Evolutionary conservation across 2,329 filamentous ascomycete species (phyloP), one percentile per base, ranked within the genome.

Genomic region (Diaporthe nobilis): DNA sequence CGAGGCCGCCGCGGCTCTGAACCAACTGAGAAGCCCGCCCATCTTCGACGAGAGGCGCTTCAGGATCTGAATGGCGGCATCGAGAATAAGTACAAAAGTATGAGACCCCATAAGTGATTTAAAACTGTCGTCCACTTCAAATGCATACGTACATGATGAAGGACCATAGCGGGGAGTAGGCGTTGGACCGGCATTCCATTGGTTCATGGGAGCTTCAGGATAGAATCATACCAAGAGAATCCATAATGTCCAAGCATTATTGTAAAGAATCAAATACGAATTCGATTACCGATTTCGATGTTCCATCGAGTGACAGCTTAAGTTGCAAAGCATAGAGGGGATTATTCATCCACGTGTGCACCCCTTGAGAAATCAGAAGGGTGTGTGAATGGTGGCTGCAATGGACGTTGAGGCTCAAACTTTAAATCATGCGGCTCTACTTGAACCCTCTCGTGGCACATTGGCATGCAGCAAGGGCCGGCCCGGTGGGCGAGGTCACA

Each of bases 1-100:
- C 31, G 76, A 77, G 71, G 76, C 76, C 34, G 76, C 76, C 1
- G 73, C 71, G 28, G 71, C 75, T 22, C 20, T 77, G 63, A 71
- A 65, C 31, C 75, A 77, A 28, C 28, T 77, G 73, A 73, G 71
- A 20, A 73, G 44, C 10, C 71, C 71, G 25, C 57, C 61, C 10
- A n/a, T 60, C 8, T 77, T 75, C 22, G 76, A 75, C 44, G 57
- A 49, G 22, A 63, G 73, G 25, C 55, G 47, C 10, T 77, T 73
- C 47, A 58, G 51, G 42, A 47, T 67, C 13, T 77, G 60, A 65
- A n/a, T 2, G 25, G 42, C 9, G 17, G 47, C 61, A 65, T 34
- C 17, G 15, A 55, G 31, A 55, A 13, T 13, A 25, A 42, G 49
- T 70, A 20, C 34, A 12, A 61, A 20, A 17, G 49, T 70, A 39